Conservation (phyloP, 306 rosid species). For the Nissolia schottii region DNA sequence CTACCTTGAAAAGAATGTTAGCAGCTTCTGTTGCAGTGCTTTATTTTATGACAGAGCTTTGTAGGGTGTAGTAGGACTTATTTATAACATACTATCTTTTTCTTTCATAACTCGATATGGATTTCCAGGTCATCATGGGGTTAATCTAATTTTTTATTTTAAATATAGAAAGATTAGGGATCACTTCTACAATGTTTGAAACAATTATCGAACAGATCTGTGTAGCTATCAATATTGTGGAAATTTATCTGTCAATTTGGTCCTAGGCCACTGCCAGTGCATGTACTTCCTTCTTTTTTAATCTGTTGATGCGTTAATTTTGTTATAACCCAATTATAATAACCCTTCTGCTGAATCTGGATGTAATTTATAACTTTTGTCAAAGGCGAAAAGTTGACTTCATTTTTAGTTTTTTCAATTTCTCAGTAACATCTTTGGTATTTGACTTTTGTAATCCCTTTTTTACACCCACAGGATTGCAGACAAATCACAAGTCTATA, state of each 20-base stretch:
- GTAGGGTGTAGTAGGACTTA: too few species aligned
- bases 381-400: neutral
- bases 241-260: neutral
- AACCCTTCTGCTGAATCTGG: neutral
- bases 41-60: too few species aligned
- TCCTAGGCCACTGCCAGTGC: slow-evolving; percentile 1
- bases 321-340: neutral
- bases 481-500: slow-evolving; percentile 95
- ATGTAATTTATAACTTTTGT: neutral
- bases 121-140: too few species aligned
- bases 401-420: neutral
- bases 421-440: neutral
- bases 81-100: neutral
- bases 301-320: neutral
- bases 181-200: neutral
- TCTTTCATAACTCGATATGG: neutral
- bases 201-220: neutral
- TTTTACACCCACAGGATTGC: slow-evolving; percentile 70
- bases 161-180: too few species aligned
- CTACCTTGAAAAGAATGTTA: neutral
- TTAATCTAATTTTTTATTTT: too few species aligned
- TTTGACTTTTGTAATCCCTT: slow-evolving; percentile 8
- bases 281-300: neutral
- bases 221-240: neutral
- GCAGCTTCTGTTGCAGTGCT: neutral